These are phyloP conservation scores for Pseudogymnoascus sp. DNA, from an alignment of 2,329 filamentous ascomycete species.

Conservation along the genomic window DNA sequence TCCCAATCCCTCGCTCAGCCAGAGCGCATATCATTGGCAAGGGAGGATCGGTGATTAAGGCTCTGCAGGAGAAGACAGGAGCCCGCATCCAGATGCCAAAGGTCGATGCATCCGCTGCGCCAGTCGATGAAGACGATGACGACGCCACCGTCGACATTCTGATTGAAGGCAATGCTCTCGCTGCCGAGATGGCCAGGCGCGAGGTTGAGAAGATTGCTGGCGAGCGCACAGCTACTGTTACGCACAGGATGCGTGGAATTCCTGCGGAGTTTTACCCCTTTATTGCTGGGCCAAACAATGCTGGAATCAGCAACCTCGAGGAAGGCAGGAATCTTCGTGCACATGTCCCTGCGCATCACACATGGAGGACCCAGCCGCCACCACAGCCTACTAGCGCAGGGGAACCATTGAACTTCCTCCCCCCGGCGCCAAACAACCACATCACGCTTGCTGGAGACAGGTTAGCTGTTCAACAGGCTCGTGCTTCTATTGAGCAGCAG, in stretches of 20 bases:
- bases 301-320: slow-evolving; percentile 58
- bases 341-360: slow-evolving; percentile 73
- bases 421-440: slow-evolving; percentile 62
- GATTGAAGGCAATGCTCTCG: slow-evolving; percentile 85
- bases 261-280: slow-evolving; percentile 94
- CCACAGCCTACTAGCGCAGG: slow-evolving; percentile 53
- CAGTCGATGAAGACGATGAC: slow-evolving; percentile 59
- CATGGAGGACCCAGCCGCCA: slow-evolving; percentile 59
- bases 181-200: slow-evolving; percentile 72
- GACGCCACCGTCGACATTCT: slow-evolving; percentile 76
- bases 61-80: slow-evolving; percentile 80
- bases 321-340: slow-evolving; percentile 68
- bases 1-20: slow-evolving; percentile 74
- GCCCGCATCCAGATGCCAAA: slow-evolving; percentile 86
- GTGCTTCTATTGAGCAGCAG: slow-evolving; percentile 70
- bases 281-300: slow-evolving; percentile 71
- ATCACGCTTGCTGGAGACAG: slow-evolving; percentile 86
- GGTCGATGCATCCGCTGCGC: slow-evolving; percentile 51
- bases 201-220: slow-evolving; percentile 82
- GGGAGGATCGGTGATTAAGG: slow-evolving; percentile 80
- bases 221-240: slow-evolving; percentile 75
- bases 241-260: slow-evolving; percentile 70
- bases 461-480: slow-evolving; percentile 67
- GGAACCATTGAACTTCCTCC: slow-evolving; percentile 58
- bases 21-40: slow-evolving; percentile 89